Percentiles rank a stretch among this genome's conserved stretches.
Conservation (phyloP, 805 yeast species). For the Candida hungchunana region DNA sequence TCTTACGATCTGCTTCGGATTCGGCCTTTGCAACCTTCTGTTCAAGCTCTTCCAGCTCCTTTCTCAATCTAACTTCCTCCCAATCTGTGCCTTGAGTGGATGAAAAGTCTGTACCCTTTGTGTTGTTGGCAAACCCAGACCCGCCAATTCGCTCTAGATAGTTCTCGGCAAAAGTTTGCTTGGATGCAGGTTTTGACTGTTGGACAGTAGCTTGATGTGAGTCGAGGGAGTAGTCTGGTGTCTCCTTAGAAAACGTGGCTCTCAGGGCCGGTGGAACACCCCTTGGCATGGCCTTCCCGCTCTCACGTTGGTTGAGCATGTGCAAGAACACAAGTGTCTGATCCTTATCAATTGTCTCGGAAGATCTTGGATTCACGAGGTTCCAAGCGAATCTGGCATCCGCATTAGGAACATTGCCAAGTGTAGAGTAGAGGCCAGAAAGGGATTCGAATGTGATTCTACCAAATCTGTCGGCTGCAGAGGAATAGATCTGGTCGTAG, state of each 20-base stretch:
- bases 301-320: conserved; percentile 83
- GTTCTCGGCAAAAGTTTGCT: conserved; percentile 46
- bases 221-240: conserved; percentile 64
- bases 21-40: conserved; percentile 56
- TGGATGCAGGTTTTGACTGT: conserved; percentile 19
- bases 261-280: conserved; percentile 92
- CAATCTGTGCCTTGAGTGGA: conserved; percentile 75
- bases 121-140: conserved; percentile 27
- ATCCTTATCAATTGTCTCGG: conserved; percentile 87
- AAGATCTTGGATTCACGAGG: conserved; percentile 84
- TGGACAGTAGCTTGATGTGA: conserved; percentile 44
- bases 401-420: conserved; percentile 70
- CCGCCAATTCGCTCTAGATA: conserved; percentile 56
- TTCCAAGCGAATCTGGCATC: conserved; percentile 94
- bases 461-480: conserved; percentile 75
- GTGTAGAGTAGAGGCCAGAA: conserved; percentile 60
- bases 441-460: conserved; percentile 72
- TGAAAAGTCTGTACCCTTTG: conserved; percentile 66
- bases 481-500: conserved; percentile 73
- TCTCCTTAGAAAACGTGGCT: conserved; percentile 86
- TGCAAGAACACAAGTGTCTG: conserved; percentile 88
- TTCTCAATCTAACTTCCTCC: conserved; percentile 82
- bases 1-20: conserved; percentile 37
- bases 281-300: conserved; percentile 80
- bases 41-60: conserved; percentile 75